These are phyloP conservation scores for Paxillus involutus DNA, from an alignment of 768 basidiomycete genomes.

Conservation along the genomic window DNA sequence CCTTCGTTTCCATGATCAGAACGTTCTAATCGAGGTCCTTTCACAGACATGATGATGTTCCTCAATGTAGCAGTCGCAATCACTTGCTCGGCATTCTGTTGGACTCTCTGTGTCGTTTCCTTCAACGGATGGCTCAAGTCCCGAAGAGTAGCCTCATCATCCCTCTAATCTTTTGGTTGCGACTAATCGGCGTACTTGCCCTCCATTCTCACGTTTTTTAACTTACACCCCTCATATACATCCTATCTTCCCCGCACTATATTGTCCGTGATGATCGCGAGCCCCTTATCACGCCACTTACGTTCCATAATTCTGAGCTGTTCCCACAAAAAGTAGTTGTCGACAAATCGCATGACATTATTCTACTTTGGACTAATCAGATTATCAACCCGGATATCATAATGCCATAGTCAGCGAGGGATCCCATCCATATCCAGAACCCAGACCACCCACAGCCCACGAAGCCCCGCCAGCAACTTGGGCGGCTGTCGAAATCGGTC, in stretches of 20 bases:
- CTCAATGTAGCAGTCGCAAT: slow-evolving; percentile 82
- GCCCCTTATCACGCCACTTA: not conserved
- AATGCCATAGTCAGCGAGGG: slow-evolving; percentile 62
- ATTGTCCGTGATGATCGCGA: not conserved
- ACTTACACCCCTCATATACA: no score
- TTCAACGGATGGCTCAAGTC: slow-evolving; percentile 81
- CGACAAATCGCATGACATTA: no score
- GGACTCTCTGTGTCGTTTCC: slow-evolving; percentile 72
- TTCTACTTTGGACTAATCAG: not conserved
- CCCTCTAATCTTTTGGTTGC: not conserved
- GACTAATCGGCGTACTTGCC: no score
- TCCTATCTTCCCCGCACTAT: no score
- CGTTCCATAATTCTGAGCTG: not conserved
- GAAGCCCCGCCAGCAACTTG: slow-evolving; percentile 91
- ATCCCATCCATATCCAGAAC: slow-evolving; percentile 84
- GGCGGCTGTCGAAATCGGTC: slow-evolving; percentile 74
- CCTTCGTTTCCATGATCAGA: not conserved
- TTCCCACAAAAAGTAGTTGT: not conserved
- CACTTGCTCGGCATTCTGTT: slow-evolving; percentile 84
- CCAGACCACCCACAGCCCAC: slow-evolving; percentile 86
- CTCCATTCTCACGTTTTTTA: no score
- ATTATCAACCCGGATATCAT: slow-evolving; percentile 12
- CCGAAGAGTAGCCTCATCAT: slow-evolving; percentile 29
- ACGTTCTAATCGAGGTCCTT: slow-evolving; percentile 3
- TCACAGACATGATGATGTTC: slow-evolving; percentile 85